Percentiles rank a stretch among this genome's conserved stretches.
phyloP scores from a whole-genome alignment of 2,329 filamentous ascomycete species.

The Cordyceps cateniannulata region DNA sequence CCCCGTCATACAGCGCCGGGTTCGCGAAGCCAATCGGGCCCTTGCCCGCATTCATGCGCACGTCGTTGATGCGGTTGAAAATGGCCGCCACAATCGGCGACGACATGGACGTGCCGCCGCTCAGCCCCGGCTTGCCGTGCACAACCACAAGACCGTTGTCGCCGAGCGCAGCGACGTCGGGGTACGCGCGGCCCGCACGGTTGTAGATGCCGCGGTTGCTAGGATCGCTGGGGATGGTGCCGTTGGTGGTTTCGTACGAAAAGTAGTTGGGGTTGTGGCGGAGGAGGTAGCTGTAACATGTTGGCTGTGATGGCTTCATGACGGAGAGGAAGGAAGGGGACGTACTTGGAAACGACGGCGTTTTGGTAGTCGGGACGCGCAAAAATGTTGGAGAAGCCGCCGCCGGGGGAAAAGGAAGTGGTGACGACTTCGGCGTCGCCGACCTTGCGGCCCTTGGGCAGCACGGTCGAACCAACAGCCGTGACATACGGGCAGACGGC shows the following conservation, averaged over 20 bases:
- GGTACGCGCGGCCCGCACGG: constrained; percentile 28
- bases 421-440: constrained; percentile 39
- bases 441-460: constrained; percentile 33
- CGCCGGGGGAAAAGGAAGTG: constrained; percentile 36
- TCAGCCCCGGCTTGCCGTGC: constrained; percentile 35
- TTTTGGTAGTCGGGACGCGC: constrained; percentile 39
- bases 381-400: constrained; percentile 30
- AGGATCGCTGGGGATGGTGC: constrained; percentile 25
- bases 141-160: constrained; percentile 37
- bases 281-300: constrained; percentile 26
- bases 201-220: constrained; percentile 34
- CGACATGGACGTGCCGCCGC: constrained; percentile 26
- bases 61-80: constrained; percentile 17
- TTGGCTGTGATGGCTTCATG: constrained; percentile 17
- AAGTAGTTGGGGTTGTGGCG: constrained; percentile 13
- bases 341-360: constrained; percentile 25
- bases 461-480: constrained; percentile 43
- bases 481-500: constrained; percentile 39
- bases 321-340: too few relatives aligned
- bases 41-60: constrained; percentile 24
- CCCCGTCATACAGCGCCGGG: constrained; percentile 9
- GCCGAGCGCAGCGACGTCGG: constrained; percentile 38
- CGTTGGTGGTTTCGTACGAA: constrained; percentile 27
- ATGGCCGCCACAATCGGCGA: constrained; percentile 17
- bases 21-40: constrained; percentile 29